Evolutionary conservation across 495 filamentous ascomycete genomes (phyloP).

Genomic region (Trichoderma gamsii): DNA sequence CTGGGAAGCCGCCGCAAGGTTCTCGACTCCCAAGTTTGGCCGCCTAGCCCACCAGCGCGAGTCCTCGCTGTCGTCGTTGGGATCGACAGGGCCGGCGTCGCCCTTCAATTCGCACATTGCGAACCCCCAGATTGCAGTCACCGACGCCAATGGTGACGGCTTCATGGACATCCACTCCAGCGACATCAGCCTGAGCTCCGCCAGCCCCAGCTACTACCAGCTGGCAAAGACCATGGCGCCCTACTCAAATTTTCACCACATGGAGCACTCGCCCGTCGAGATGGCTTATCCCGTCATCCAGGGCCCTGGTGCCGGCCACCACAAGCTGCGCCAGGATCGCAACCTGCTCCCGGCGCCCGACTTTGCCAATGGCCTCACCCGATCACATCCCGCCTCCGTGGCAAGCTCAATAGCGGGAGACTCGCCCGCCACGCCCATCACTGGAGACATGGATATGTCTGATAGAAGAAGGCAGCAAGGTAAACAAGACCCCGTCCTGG

Average conservation of each 20-base stretch:
- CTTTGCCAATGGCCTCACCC: slow-evolving; percentile 29
- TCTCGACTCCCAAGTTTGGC: slow-evolving; percentile 37
- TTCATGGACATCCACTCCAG: slow-evolving; percentile 32
- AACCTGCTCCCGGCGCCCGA: slow-evolving; percentile 33
- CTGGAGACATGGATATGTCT: slow-evolving; percentile 37
- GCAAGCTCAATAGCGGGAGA: slow-evolving; percentile 47
- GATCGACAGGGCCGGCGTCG: slow-evolving; percentile 49
- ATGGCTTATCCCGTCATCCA: slow-evolving; percentile 21
- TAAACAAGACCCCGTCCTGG: slow-evolving; percentile 12
- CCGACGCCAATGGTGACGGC: slow-evolving; percentile 34
- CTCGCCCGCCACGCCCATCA: slow-evolving; percentile 49
- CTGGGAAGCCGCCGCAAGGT: slow-evolving; percentile 32
- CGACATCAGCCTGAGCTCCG: slow-evolving; percentile 26
- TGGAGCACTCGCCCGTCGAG: slow-evolving; percentile 23
- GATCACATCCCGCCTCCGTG: slow-evolving; percentile 42
- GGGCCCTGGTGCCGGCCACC: slow-evolving; percentile 25
- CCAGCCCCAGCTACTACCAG: slow-evolving; percentile 29
- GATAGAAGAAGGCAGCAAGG: slow-evolving; percentile 40
- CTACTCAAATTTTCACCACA: slow-evolving; percentile 30
- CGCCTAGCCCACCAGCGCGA: slow-evolving; percentile 46
- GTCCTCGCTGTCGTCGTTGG: slow-evolving; percentile 49
- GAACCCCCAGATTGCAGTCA: slow-evolving; percentile 48
- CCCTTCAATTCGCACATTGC: slow-evolving; percentile 46
- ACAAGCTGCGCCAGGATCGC: slow-evolving; percentile 32
- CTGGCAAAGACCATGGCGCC: slow-evolving; percentile 31